These are phyloP conservation scores for Glebionis coronaria DNA, from an alignment of 129 eudicot genomes.

Conservation along the genomic window DNA sequence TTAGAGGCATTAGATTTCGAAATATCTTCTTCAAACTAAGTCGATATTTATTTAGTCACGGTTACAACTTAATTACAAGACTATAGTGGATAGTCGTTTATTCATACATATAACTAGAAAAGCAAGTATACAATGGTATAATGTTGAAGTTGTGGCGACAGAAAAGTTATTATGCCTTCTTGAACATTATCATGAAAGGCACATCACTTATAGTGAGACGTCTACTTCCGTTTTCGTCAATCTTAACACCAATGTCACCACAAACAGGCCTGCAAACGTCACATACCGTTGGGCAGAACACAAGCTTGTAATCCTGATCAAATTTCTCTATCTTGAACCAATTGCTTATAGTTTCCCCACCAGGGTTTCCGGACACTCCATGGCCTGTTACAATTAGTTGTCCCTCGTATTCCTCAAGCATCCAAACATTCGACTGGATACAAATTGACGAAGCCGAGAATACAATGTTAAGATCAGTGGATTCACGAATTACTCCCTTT, in stretches of 20 bases:
- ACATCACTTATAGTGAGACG: constrained; percentile 31
- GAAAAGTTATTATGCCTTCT: constrained; percentile 24
- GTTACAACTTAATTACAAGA: not conserved
- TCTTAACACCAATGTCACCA: constrained; percentile 40
- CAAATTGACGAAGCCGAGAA: constrained; percentile 24
- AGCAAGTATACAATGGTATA: not conserved
- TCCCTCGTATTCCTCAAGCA: constrained; percentile 24
- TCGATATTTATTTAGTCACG: no score
- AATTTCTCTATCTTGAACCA: constrained; percentile 52
- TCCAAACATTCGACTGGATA: constrained; percentile 32
- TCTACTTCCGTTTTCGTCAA: constrained; percentile 30
- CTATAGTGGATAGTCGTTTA: not conserved
- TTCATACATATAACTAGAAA: not conserved
- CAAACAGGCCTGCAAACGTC: constrained; percentile 38
- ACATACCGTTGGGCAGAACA: constrained; percentile 49
- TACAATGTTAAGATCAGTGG: constrained; percentile 36
- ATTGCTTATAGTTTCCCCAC: constrained; percentile 34
- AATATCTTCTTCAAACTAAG: no score
- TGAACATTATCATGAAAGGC: constrained; percentile 39
- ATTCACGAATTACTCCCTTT: constrained; percentile 31
- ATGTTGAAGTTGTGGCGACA: not conserved
- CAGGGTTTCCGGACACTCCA: constrained; percentile 26
- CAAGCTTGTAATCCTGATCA: constrained; percentile 41
- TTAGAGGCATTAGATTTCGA: no score
- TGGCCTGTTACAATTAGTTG: not conserved